phyloP scores from a whole-genome alignment of 257 asterid species.

The Solanum lignicaule region DNA sequence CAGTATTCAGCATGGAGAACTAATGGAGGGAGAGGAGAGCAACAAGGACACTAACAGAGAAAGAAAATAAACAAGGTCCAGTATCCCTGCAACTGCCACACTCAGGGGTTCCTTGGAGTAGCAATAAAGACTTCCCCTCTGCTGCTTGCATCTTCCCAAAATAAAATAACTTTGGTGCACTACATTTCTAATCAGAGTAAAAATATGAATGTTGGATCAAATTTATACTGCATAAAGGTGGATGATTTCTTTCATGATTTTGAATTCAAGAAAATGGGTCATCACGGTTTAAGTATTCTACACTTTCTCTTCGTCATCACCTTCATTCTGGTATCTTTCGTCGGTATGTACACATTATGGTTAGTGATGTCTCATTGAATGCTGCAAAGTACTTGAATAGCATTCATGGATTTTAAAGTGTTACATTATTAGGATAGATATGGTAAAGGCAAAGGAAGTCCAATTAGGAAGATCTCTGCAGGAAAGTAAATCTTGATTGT shows the following conservation, averaged over 20 bases:
- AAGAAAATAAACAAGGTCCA: constrained; percentile 33
- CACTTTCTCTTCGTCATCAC: constrained; percentile 7
- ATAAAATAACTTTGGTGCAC: neutral
- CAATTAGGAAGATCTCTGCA: neutral
- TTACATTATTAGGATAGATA: neutral
- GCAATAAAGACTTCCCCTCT: constrained; percentile 56
- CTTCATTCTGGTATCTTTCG: constrained; percentile 39
- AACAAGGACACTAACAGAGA: constrained; percentile 1
- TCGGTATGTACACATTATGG: constrained; percentile 27
- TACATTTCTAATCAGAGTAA: neutral
- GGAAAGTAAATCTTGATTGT: constrained; percentile 9
- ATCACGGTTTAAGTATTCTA: neutral
- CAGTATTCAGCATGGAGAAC: constrained; percentile 17
- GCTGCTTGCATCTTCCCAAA: neutral
- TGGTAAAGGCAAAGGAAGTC: neutral
- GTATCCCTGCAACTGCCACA: constrained; percentile 50
- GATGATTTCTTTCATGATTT: constrained; percentile 20
- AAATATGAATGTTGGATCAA: constrained; percentile 2
- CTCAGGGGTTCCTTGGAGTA: constrained; percentile 98
- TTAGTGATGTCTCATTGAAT: constrained; percentile 21
- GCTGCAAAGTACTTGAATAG: constrained; percentile 10
- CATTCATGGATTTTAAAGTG: constrained; percentile 1
- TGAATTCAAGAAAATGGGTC: constrained; percentile 14
- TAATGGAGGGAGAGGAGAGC: constrained; percentile 34
- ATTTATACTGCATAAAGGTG: constrained; percentile 29